phyloP scores from a whole-genome alignment of 495 filamentous ascomycete genomes.

The Talaromyces proteolyticus region DNA sequence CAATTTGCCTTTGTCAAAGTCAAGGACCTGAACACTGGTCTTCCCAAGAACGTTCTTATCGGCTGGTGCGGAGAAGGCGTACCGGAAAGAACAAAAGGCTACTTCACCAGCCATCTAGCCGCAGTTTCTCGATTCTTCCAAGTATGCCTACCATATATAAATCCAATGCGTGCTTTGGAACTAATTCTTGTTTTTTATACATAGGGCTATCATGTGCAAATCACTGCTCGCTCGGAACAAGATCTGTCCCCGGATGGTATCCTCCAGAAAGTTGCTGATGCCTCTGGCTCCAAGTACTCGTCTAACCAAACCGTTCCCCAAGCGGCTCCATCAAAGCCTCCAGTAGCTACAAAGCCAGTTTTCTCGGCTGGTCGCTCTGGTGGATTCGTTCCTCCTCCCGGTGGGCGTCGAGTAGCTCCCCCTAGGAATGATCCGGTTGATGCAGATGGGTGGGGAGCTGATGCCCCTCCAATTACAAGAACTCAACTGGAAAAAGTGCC shows the following conservation, averaged over 20 bases:
- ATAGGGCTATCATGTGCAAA: slow-evolving; percentile 92
- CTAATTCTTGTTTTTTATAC: background rate
- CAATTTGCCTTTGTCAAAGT: slow-evolving; percentile 97
- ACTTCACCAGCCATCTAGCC: slow-evolving; percentile 90
- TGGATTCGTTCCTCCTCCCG: slow-evolving; percentile 59
- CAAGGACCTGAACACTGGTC: slow-evolving; percentile 84
- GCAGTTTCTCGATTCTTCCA: slow-evolving; percentile 87
- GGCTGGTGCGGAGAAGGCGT: slow-evolving; percentile 98
- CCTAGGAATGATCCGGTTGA: slow-evolving; percentile 46
- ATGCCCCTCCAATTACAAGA: slow-evolving; percentile 83
- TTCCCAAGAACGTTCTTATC: slow-evolving; percentile 91
- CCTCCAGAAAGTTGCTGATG: slow-evolving; percentile 89
- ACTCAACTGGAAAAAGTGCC: slow-evolving; percentile 88
- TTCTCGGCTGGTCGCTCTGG: slow-evolving; percentile 77
- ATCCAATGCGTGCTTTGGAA: slow-evolving; percentile 4
- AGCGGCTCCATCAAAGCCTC: slow-evolving; percentile 52
- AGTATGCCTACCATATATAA: too few species aligned
- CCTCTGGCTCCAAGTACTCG: slow-evolving; percentile 92
- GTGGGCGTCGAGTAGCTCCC: slow-evolving; percentile 35
- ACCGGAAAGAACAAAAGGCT: slow-evolving; percentile 95
- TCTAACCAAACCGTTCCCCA: slow-evolving; percentile 45
- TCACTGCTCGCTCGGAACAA: slow-evolving; percentile 84
- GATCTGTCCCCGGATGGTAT: slow-evolving; percentile 86
- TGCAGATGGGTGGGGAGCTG: slow-evolving; percentile 89
- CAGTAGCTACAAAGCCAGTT: slow-evolving; percentile 77